Percentiles rank a stretch among this genome's conserved stretches.
Evolutionary conservation across 176 grass and related monocot genomes (phyloP).

Genomic region (Oryza rufipogon): DNA sequence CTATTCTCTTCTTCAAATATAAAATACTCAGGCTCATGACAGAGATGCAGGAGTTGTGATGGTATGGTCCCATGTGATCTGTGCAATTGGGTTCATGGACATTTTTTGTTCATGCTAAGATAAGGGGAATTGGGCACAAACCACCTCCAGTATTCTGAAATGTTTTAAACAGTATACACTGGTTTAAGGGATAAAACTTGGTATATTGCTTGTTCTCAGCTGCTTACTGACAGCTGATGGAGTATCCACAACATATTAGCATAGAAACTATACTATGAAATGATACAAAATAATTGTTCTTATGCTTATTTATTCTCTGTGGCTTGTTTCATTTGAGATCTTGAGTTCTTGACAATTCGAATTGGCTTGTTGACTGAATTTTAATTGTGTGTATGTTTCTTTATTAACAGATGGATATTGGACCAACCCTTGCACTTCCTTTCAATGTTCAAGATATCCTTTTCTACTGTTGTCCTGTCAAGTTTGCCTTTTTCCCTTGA

Average conservation of each 20-base stretch:
- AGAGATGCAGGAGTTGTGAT: too few species aligned
- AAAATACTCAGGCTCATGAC: too few species aligned
- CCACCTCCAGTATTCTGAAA: not conserved
- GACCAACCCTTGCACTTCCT: constrained; percentile 74
- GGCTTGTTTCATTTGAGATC: not conserved
- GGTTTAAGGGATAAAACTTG: not conserved
- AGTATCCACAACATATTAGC: not conserved
- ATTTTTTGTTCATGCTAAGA: not conserved
- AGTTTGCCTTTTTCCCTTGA: not conserved
- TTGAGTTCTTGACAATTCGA: not conserved
- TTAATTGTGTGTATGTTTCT: constrained; percentile 20
- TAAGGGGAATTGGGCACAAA: not conserved
- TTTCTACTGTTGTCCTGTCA: constrained; percentile 28
- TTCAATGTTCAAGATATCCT: constrained; percentile 95
- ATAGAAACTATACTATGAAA: not conserved
- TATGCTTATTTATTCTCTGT: constrained; percentile 9
- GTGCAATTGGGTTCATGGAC: not conserved
- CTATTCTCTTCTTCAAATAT: not conserved
- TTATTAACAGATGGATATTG: constrained; percentile 78
- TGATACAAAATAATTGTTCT: not conserved
- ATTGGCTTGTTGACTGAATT: constrained; percentile 28
- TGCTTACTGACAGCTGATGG: not conserved
- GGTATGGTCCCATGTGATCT: too few species aligned
- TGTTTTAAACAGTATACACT: not conserved
- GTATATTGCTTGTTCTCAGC: not conserved